A percentile compares a stretch with the other conserved stretches of the same genome.
phyloP scores from a whole-genome alignment of 2,329 filamentous ascomycete genomes.

The Paracoccidioides brasiliensis region DNA sequence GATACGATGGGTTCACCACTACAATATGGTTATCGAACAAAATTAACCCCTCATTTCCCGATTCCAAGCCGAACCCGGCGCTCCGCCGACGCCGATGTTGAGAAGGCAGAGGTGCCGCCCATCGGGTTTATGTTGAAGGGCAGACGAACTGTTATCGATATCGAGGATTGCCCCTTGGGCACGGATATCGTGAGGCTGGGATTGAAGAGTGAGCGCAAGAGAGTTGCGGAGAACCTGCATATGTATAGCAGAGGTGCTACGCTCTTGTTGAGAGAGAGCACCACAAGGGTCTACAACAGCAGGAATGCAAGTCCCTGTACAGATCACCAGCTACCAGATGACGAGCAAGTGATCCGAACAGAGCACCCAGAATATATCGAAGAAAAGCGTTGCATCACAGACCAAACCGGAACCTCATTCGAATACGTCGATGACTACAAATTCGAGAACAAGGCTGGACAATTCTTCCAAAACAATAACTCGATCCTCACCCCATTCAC shows the following conservation, averaged over 20 bases:
- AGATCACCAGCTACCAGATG: constrained; percentile 18
- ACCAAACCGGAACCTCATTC: constrained; percentile 66
- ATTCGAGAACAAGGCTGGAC: constrained; percentile 82
- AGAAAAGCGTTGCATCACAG: constrained; percentile 77
- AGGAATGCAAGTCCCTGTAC: not conserved
- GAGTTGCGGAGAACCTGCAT: constrained; percentile 55
- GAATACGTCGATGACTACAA: constrained; percentile 78
- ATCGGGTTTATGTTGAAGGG: constrained; percentile 89
- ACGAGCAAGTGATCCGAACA: constrained; percentile 37
- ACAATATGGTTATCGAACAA: constrained; percentile 89
- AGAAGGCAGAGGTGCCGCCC: constrained; percentile 45
- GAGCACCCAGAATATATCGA: constrained; percentile 53
- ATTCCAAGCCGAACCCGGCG: constrained; percentile 45
- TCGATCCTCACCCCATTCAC: constrained; percentile 84
- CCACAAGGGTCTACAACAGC: constrained; percentile 41
- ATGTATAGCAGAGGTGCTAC: constrained; percentile 75
- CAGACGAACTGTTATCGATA: constrained; percentile 68
- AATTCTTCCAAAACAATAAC: constrained; percentile 99
- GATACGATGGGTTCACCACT: constrained; percentile 85
- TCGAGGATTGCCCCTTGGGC: constrained; percentile 93
- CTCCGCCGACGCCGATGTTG: constrained; percentile 13
- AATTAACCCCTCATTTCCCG: constrained; percentile 93
- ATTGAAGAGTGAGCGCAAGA: constrained; percentile 62
- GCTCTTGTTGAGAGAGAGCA: constrained; percentile 76
- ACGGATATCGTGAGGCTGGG: constrained; percentile 73